Evolutionary conservation across 2,329 filamentous ascomycete species (phyloP).

Genomic region (Setomelanomma holmii): DNA sequence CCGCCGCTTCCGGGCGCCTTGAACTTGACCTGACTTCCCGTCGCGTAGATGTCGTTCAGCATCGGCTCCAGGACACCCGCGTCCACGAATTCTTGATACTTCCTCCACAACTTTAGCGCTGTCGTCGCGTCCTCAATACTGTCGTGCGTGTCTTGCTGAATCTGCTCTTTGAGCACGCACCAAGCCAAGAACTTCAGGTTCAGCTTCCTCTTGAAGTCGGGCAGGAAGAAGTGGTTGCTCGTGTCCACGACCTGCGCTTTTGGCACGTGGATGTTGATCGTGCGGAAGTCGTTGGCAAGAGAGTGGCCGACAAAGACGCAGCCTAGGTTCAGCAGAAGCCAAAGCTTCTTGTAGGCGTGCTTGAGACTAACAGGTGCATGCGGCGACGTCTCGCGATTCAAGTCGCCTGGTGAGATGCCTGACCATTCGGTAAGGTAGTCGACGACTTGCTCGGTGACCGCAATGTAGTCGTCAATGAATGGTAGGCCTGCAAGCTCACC

Average conservation of each 20-base stretch:
- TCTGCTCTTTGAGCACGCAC: slow-evolving; percentile 86
- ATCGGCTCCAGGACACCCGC: slow-evolving; percentile 84
- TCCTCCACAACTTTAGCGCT: slow-evolving; percentile 85
- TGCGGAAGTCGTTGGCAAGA: slow-evolving; percentile 92
- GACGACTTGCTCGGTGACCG: slow-evolving; percentile 86
- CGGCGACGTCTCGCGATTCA: slow-evolving; percentile 77
- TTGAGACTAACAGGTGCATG: slow-evolving; percentile 90
- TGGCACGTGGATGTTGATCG: slow-evolving; percentile 96
- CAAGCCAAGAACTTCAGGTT: slow-evolving; percentile 91
- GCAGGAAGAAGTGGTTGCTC: slow-evolving; percentile 87
- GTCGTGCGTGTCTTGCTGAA: slow-evolving; percentile 91
- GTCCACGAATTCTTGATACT: slow-evolving; percentile 87
- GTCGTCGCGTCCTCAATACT: slow-evolving; percentile 94
- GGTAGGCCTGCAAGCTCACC: slow-evolving; percentile 81
- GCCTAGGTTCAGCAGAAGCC: slow-evolving; percentile 92
- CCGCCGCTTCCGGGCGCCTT: slow-evolving; percentile 41
- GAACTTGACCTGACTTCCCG: slow-evolving; percentile 63
- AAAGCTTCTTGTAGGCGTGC: slow-evolving; percentile 95
- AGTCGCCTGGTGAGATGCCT: slow-evolving; percentile 83
- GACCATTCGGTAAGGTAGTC: slow-evolving; percentile 96
- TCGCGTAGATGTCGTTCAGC: slow-evolving; percentile 82
- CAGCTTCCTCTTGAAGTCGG: slow-evolving; percentile 81
- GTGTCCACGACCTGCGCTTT: slow-evolving; percentile 92
- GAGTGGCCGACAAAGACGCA: slow-evolving; percentile 95
- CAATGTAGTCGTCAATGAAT: slow-evolving; percentile 98